A percentile compares a stretch with the other conserved stretches of the same genome.
These are phyloP conservation scores for Ogataea siamensis DNA, from an alignment of 805 yeast genomes.

Conservation along the genomic window DNA sequence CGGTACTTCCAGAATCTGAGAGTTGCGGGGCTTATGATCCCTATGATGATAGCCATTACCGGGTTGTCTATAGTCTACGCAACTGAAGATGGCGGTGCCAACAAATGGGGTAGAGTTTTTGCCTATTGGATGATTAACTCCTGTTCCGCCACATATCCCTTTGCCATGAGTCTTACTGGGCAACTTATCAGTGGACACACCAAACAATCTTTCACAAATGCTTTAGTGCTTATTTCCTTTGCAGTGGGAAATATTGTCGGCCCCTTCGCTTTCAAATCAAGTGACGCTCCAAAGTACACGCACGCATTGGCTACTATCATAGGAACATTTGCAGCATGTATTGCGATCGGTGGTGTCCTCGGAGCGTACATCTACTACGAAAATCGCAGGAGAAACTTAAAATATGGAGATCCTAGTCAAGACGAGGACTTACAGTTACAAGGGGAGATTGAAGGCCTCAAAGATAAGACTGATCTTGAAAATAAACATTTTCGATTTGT, in stretches of 20 bases:
- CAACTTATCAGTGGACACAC: constrained; percentile 50
- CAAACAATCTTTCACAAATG: constrained; percentile 45
- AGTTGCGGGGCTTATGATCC: constrained; percentile 22
- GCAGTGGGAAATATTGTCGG: constrained; percentile 52
- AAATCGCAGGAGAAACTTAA: constrained; percentile 41
- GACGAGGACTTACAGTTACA: constrained; percentile 27
- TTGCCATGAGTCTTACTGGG: constrained; percentile 27
- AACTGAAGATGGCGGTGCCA: constrained; percentile 23
- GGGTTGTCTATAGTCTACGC: constrained; percentile 27
- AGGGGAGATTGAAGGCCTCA: constrained; percentile 33
- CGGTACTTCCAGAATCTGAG: constrained; percentile 20
- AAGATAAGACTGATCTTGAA: constrained; percentile 31
- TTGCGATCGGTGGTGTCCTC: constrained; percentile 31
- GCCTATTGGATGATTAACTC: constrained; percentile 34
- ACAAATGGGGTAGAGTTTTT: constrained; percentile 31
- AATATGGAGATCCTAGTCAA: constrained; percentile 26
- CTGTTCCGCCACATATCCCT: constrained; percentile 28
- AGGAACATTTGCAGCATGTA: constrained; percentile 40
- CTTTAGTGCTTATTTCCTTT: constrained; percentile 36
- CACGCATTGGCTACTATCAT: constrained; percentile 40
- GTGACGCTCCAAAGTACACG: constrained; percentile 44
- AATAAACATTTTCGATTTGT: constrained; percentile 30
- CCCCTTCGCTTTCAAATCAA: constrained; percentile 45
- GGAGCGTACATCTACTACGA: constrained; percentile 34
- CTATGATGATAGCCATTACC: constrained; percentile 25